These are phyloP conservation scores for Thalassiosira hispida DNA, from an alignment of 352 stramenopile species.

Conservation along the genomic window DNA sequence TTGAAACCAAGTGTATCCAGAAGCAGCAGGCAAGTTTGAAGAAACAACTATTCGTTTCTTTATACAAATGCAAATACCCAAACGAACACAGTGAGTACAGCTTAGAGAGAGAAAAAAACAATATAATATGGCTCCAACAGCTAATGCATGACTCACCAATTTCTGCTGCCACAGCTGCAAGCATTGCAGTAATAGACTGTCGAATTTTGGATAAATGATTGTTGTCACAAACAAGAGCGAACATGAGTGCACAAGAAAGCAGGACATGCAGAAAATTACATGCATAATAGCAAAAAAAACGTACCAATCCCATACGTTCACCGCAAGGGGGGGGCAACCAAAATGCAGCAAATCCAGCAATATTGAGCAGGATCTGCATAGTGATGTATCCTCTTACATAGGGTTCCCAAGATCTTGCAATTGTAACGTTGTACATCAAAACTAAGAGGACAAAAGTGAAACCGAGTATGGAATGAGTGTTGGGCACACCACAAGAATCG, in stretches of 20 bases:
- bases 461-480: neutral
- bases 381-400: slow-evolving; percentile 51
- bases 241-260: too few relatives aligned
- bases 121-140: too few relatives aligned
- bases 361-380: slow-evolving; percentile 40
- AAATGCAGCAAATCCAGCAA: slow-evolving; percentile 51
- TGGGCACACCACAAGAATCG: neutral
- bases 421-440: slow-evolving; percentile 48
- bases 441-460: neutral
- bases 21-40: slow-evolving; percentile 29
- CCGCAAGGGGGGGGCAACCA: slow-evolving; percentile 54
- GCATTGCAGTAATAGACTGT: slow-evolving; percentile 43
- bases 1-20: slow-evolving; percentile 53
- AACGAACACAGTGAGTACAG: too few relatives aligned
- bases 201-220: too few relatives aligned
- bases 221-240: too few relatives aligned
- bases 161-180: slow-evolving; percentile 54
- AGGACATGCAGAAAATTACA: too few relatives aligned
- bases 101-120: too few relatives aligned
- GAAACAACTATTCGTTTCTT: too few relatives aligned
- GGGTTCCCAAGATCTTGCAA: slow-evolving; percentile 47
- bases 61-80: too few relatives aligned
- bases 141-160: too few relatives aligned
- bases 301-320: slow-evolving; percentile 50
- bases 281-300: too few relatives aligned